Conservation (phyloP, 2,329 filamentous ascomycete species). For the Fusarium foetens region DNA sequence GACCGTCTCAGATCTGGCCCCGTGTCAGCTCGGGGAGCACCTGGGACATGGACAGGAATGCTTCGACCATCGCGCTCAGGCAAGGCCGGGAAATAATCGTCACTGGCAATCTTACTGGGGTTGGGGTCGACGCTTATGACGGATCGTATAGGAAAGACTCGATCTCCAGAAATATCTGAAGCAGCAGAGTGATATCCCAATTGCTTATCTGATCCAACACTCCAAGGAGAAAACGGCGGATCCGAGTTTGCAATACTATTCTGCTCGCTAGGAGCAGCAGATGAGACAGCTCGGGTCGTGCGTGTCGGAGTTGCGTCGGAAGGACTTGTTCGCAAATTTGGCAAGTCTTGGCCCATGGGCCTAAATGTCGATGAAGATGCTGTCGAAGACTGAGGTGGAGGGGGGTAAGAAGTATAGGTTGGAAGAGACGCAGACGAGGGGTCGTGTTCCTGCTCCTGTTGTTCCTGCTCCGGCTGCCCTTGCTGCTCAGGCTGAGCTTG, state of each 20-base stretch:
- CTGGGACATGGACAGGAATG: conserved; percentile 46
- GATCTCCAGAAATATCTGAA: conserved; percentile 60
- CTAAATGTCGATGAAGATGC: conserved; percentile 24
- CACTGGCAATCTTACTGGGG: conserved; percentile 52
- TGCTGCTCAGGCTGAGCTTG: conserved; percentile 3
- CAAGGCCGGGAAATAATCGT: conserved; percentile 53
- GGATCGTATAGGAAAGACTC: conserved; percentile 85
- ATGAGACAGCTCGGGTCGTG: conserved; percentile 25
- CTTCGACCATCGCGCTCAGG: conserved; percentile 48
- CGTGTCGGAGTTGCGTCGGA: conserved; percentile 15
- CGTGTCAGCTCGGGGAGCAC: conserved; percentile 45
- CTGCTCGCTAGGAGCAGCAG: conserved; percentile 33
- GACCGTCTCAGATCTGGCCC: conserved; percentile 42
- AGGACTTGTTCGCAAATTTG: conserved; percentile 9
- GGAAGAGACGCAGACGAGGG: background rate
- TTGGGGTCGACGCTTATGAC: conserved; percentile 75
- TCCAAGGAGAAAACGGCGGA: conserved; percentile 54
- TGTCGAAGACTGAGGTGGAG: conserved; percentile 21
- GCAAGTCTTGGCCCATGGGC: background rate
- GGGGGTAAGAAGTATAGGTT: background rate
- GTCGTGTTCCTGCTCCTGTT: background rate
- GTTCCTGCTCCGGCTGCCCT: background rate
- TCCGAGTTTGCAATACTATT: conserved; percentile 35
- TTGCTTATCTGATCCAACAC: conserved; percentile 55
- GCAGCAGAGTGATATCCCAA: conserved; percentile 45